These are phyloP conservation scores for Nakazawaea peltata DNA, from an alignment of 805 yeast species.

Conservation along the genomic window DNA sequence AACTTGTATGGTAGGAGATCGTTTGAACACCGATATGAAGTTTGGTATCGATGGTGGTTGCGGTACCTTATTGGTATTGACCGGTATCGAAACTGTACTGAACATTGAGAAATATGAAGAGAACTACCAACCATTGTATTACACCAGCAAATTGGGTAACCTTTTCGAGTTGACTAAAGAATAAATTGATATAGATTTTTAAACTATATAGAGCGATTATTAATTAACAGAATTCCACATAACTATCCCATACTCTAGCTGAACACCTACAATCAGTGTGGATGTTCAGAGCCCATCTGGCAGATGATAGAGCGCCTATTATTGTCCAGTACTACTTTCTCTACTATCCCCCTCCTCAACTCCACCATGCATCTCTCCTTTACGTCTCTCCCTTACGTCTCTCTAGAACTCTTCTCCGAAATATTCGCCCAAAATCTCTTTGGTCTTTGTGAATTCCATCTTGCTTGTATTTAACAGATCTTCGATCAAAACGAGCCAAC, in stretches of 20 bases:
- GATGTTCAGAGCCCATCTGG: no score
- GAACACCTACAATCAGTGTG: no score
- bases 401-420: slow-evolving; percentile 29
- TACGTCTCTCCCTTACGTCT: no score
- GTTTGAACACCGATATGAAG: slow-evolving; percentile 90
- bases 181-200: no score
- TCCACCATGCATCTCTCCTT: no score
- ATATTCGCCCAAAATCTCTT: slow-evolving; percentile 41
- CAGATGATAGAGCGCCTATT: no score
- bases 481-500: slow-evolving; percentile 33
- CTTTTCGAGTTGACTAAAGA: slow-evolving; percentile 42
- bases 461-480: slow-evolving; percentile 48
- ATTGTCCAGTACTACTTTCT: no score
- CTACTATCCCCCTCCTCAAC: no score
- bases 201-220: no score
- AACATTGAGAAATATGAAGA: slow-evolving; percentile 36
- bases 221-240: no score
- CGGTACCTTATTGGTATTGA: slow-evolving; percentile 78
- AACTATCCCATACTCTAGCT: no score
- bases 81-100: slow-evolving; percentile 82
- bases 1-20: slow-evolving; percentile 91
- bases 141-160: slow-evolving; percentile 70
- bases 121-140: slow-evolving; percentile 52
- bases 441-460: slow-evolving; percentile 41
- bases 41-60: slow-evolving; percentile 87